These are phyloP conservation scores for Suillus lakei DNA, from an alignment of 768 basidiomycete species.

Conservation along the genomic window DNA sequence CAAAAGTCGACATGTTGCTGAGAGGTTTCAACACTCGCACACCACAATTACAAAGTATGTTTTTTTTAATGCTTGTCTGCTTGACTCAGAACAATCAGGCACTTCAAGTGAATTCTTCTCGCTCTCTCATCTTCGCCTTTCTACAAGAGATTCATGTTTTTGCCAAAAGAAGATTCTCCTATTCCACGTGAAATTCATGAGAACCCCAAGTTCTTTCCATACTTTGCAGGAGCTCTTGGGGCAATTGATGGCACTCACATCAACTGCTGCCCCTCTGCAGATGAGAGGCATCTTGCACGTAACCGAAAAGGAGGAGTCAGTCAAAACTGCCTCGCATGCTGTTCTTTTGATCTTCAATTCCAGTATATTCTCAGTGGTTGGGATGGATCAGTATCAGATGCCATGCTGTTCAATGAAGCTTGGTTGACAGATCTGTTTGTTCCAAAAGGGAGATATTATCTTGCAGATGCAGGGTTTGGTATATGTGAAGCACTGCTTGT, in stretches of 20 bases:
- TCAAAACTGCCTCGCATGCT: slow-evolving; percentile 29
- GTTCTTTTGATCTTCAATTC: slow-evolving; percentile 19
- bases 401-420: slow-evolving; percentile 13
- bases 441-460: slow-evolving; percentile 15
- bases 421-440: slow-evolving; percentile 10
- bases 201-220: slow-evolving; percentile 39
- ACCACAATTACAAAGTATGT: slow-evolving; percentile 10
- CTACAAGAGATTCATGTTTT: slow-evolving; percentile 28
- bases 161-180: slow-evolving; percentile 21
- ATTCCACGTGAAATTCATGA: slow-evolving; percentile 26
- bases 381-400: slow-evolving; percentile 18
- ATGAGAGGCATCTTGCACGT: slow-evolving; percentile 15
- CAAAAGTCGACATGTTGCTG: slow-evolving; percentile 11
- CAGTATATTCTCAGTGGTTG: slow-evolving; percentile 20
- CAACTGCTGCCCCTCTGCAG: slow-evolving; percentile 20
- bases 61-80: not conserved
- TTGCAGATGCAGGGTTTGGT: slow-evolving; percentile 23
- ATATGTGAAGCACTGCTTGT: slow-evolving; percentile 34
- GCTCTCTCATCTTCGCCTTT: slow-evolving; percentile 19
- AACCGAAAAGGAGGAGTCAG: slow-evolving; percentile 29
- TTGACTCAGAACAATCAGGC: slow-evolving; percentile 20
- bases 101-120: slow-evolving; percentile 28
- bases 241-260: slow-evolving; percentile 42
- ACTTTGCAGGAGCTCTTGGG: slow-evolving; percentile 33
- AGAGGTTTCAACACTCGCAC: slow-evolving; percentile 20